Evolutionary conservation across 2,329 filamentous ascomycete genomes (phyloP), one percentile per base, ranked within the genome.

Genomic region (Knoxdaviesia capensis): DNA sequence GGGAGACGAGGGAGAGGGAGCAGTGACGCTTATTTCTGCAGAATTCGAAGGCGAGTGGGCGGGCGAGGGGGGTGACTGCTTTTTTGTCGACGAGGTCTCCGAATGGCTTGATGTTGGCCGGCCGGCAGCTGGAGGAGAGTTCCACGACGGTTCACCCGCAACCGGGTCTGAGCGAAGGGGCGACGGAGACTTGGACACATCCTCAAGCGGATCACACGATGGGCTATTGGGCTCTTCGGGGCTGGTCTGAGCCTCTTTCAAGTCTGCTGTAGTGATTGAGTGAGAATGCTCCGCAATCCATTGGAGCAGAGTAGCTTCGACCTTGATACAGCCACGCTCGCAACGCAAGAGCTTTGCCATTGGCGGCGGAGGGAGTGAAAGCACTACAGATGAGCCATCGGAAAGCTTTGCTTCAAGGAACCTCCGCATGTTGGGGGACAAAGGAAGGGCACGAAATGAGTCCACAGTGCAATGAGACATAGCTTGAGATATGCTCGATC

Each of bases 301-400:
- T 42, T 52, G 54, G 34, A 71, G 49, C 2, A 68, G 48, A 6
- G 56, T 51, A 7, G 62, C 61, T 48, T 71, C 68, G 28, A 65
- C 62, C 29, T 54, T 51, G 40, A 65, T 54, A 36, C 62, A 57
- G 34, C 52, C 58, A 39, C 60, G 59, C 49, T 72, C 68, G 40
- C 55, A 63, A 31, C 68, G 61, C 32, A 72, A 54, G 31, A 68
- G 54, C 42, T 61, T 59, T 40, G 61, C 52, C 44, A 60, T 56
- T n/a, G 57, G 48, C 34, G 57, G 53, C 6, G 63, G 63, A n/a
- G 64, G 53, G 4, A 68, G 49, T 34, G 61, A 58, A 36, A 71
- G 55, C 31, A 63, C 45, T 29, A 70, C 49, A 7, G 49, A 53
- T 10, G 57, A 56, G 6, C 57, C 59, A 42, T 65, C 58, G n/a